These are phyloP conservation scores for Aspergillus aculeatinus DNA, from an alignment of 2,329 filamentous ascomycete genomes.

Conservation along the genomic window DNA sequence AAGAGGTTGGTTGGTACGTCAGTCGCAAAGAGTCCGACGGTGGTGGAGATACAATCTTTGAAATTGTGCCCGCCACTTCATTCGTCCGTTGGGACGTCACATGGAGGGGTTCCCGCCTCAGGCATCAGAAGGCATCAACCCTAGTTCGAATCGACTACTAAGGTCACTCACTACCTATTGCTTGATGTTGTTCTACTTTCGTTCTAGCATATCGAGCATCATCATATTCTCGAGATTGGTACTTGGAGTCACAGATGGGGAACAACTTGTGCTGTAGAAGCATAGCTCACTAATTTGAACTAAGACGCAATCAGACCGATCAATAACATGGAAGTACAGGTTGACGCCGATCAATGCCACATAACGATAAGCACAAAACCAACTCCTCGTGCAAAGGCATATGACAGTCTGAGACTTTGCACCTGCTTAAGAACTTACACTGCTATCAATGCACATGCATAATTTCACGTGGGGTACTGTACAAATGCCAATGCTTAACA, in stretches of 20 bases:
- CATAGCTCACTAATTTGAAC: not conserved
- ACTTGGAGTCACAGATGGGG: not conserved
- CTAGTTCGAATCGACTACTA: conserved; percentile 13
- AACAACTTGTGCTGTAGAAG: not conserved
- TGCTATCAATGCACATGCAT: conserved; percentile 5
- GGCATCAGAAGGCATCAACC: conserved; percentile 14
- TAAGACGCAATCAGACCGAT: not conserved
- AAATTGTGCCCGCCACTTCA: conserved; percentile 36
- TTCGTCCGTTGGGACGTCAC: conserved; percentile 25
- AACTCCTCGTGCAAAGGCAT: not conserved
- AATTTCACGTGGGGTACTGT: conserved; percentile 1
- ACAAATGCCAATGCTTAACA: not conserved
- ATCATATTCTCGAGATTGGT: not conserved
- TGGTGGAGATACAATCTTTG: conserved; percentile 22
- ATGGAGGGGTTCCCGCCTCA: conserved; percentile 22
- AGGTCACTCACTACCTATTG: not conserved
- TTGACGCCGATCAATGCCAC: not conserved
- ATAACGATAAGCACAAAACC: not conserved
- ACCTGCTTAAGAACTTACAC: conserved; percentile 2
- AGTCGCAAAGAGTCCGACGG: conserved; percentile 8
- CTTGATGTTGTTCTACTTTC: not conserved
- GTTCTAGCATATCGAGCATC: not conserved
- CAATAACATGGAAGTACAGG: not conserved
- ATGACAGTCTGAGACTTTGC: not conserved
- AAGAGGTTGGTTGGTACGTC: conserved; percentile 6